Evolutionary conservation across 2,329 filamentous ascomycete genomes (phyloP).

Genomic region (Penicillium sp.): DNA sequence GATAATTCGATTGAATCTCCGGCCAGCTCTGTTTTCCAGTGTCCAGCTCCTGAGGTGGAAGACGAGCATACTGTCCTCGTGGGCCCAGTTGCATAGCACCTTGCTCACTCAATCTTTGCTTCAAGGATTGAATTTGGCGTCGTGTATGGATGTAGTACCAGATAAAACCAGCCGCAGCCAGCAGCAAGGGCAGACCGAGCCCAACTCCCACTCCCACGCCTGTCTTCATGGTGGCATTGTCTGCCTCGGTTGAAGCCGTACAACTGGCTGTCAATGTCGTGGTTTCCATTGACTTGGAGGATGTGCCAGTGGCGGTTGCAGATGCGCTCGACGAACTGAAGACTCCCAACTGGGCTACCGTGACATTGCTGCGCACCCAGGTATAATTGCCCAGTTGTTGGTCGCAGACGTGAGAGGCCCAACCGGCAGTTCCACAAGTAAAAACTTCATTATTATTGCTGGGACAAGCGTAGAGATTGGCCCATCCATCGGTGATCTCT

Average conservation of each 20-base stretch:
- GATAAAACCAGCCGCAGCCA: neutral
- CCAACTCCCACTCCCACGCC: neutral
- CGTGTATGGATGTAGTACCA: neutral
- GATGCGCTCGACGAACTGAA: neutral
- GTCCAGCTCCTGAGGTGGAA: neutral
- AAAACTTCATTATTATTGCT: constrained; percentile 1
- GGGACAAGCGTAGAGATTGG: neutral
- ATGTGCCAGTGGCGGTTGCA: neutral
- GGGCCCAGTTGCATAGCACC: neutral
- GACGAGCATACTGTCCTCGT: neutral
- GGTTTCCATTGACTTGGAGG: neutral
- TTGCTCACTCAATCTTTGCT: neutral
- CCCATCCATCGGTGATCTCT: neutral
- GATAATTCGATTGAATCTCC: neutral
- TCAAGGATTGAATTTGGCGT: neutral
- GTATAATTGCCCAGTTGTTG: constrained; percentile 3
- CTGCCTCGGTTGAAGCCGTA: neutral
- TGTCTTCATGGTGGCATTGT: neutral
- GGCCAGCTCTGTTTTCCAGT: neutral
- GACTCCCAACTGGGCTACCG: neutral
- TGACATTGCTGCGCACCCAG: neutral
- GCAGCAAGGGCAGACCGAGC: neutral
- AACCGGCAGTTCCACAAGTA: neutral
- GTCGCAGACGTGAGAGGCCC: neutral
- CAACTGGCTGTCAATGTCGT: neutral